Evolutionary conservation across 1,284 basidiomycete species (phyloP), one percentile per base, ranked within the genome.

Genomic region (Ganoderma multipileum): DNA sequence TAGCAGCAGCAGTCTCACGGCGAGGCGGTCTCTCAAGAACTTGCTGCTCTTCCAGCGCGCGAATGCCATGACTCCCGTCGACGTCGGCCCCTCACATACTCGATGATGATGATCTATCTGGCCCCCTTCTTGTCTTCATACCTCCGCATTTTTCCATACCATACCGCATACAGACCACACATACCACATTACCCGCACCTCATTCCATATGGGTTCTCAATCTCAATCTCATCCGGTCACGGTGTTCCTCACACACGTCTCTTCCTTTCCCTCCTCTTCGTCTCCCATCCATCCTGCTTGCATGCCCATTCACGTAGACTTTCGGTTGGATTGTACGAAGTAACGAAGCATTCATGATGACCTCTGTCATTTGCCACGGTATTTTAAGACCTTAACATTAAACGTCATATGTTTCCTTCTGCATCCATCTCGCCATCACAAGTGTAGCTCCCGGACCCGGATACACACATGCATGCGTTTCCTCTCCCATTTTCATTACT

Each of bases 11-110:
- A 30, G 59, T 30, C 59, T 68, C 16, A 41, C 59, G 1, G 63
- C 67, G 42, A 28, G 60, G 23, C 58, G 57, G 60, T 68, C 67
- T 41, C 26, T 68, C 23, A 64, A 58, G 63, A 68, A 62, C 60
- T 20, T 68, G 41, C 67, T 68, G 33, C 60, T 68, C 33, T 68
- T 68, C 63, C 67, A 68, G 39, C 67, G 67, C 7, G 61, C 60
- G 36, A 42, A 38, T n/a, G 52, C 60, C 16, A 61, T 68, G 50
- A 68, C 67, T 23, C 67, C 67, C 18, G 47, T 68, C 18, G 26
- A 20, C 18, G 47, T 68, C 18, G 26, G 23, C 54, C 18, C 67
- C 16, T 38, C 52, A 7, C 59, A 42, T 20, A 38, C 33, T 58
- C 58, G 58, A 39, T 62, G 42, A 64, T 9, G 36, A 14, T 18